These are phyloP conservation scores for Lactifluus volemus DNA, from an alignment of 768 basidiomycete species.

Conservation along the genomic window DNA sequence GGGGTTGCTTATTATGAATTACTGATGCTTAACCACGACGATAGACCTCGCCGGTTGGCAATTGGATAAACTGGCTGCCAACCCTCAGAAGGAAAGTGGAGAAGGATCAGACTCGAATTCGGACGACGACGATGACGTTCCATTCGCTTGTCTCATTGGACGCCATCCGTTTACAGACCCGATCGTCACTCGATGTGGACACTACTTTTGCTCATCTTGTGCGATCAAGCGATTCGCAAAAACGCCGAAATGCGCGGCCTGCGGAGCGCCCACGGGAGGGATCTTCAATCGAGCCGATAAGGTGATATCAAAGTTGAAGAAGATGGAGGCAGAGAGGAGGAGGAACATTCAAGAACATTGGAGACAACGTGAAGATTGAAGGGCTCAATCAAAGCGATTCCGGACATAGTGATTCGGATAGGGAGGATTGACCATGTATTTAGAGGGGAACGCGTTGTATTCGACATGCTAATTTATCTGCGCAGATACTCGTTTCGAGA, in stretches of 20 bases:
- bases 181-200: conserved; percentile 91
- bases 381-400: conserved; percentile 27
- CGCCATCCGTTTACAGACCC: conserved; percentile 92
- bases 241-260: conserved; percentile 93
- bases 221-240: conserved; percentile 92
- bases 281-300: conserved; percentile 97
- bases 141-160: conserved; percentile 98
- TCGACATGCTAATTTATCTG: conserved; percentile 2
- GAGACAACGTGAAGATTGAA: conserved; percentile 24
- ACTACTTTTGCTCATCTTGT: conserved; percentile 93
- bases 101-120: conserved; percentile 59
- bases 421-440: conserved; percentile 13
- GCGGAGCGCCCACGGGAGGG: conserved; percentile 85
- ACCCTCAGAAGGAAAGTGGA: conserved; percentile 47
- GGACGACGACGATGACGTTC: conserved; percentile 84
- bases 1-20: conserved; percentile 12
- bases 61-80: conserved; percentile 85
- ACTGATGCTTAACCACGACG: conserved; percentile 1
- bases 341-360: conserved; percentile 41
- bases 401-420: conserved; percentile 31
- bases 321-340: conserved; percentile 51
- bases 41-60: conserved; percentile 98
- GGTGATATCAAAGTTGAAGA: conserved; percentile 79
- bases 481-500: conserved; percentile 1
- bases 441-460: conserved; percentile 1